Base-by-base conservation (phyloP, 805 yeast genomes). In the Myxozyma sirexii region DNA sequence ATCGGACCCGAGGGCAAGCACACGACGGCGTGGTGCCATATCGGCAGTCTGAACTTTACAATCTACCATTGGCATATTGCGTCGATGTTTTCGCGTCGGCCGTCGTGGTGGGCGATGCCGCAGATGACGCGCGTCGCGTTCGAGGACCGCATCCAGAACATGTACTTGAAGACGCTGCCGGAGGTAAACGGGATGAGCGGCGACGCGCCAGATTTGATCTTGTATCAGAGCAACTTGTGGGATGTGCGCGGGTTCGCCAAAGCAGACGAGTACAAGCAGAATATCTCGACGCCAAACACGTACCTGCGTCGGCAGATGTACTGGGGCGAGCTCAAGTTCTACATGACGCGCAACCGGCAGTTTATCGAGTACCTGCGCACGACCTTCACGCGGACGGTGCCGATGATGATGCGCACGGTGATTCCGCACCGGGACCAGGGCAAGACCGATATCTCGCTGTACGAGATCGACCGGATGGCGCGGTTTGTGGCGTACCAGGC, bases 101-200 rank as follows among this genome's bases (percentile, higher is more conserved):
- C 64, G 4, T 48, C 46, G 3, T 60, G 64, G 64, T 60, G 64
- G 64, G 59, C 59, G 56, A 45, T 57, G 57, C 27, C 17, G 26
- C 29, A 50, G 26, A 60, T 60, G 63, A 46, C 21, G n/a, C 41
- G 15, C 23, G 57, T 60, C 31, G 17, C 64, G 13, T 53, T 48
- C 27, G 64, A 60, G 35, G 55, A 53, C n/a, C 50, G 62, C 12
- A 54, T 29, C 35, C 49, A 56, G 7, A 29, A 43, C 17, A 24
- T 56, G 51, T 56, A 50, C 46, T 21, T 27, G 45, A 24, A 19
- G 27, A 54, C 59, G 3, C 23, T 54, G 12, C 38, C 33, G 15
- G 43, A 42, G 8, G 59, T 58, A 31, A 41, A 24, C 37, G 62
- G 62, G 7, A 33, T 24, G 48, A 38, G 47, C 21, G 62, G 62